Percentiles rank a stretch among this genome's conserved stretches.
These are phyloP conservation scores for Fusarium proliferatum DNA, from an alignment of 2,329 filamentous ascomycete species.

Conservation along the genomic window DNA sequence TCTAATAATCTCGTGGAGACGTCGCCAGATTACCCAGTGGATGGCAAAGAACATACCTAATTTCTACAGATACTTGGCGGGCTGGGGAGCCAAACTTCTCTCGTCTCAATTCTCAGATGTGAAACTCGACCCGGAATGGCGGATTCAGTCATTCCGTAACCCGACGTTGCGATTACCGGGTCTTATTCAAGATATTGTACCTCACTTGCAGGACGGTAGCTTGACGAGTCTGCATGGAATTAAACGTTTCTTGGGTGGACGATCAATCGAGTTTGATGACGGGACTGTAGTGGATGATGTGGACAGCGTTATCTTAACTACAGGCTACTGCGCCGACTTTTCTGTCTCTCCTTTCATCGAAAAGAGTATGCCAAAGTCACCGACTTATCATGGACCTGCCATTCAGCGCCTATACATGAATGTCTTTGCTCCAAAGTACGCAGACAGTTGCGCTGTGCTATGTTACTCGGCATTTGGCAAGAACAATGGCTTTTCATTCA, in stretches of 20 bases:
- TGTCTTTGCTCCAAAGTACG: conserved; percentile 19
- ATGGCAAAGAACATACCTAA: conserved; percentile 4
- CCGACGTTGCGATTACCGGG: conserved; percentile 9
- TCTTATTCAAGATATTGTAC: conserved; percentile 13
- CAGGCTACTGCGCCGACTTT: conserved; percentile 10
- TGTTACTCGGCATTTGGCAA: conserved; percentile 29
- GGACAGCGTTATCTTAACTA: conserved; percentile 20
- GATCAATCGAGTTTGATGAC: conserved; percentile 27
- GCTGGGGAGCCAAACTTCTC: neutral
- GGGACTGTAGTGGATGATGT: conserved; percentile 15
- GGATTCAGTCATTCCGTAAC: conserved; percentile 7
- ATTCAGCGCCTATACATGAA: conserved; percentile 23
- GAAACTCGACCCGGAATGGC: conserved; percentile 16
- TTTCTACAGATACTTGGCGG: neutral
- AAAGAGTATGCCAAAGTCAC: neutral
- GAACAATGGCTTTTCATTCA: conserved; percentile 29
- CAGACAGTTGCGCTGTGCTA: conserved; percentile 18
- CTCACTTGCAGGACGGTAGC: conserved; percentile 2
- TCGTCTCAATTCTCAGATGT: neutral
- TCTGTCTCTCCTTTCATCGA: conserved; percentile 19
- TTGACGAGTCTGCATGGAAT: conserved; percentile 21
- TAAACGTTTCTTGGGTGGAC: conserved; percentile 2
- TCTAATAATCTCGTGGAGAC: conserved; percentile 15
- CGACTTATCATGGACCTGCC: neutral
- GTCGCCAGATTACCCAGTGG: conserved; percentile 17